Base-by-base conservation (phyloP, 225 moss, liverwort and hornwort genomes). In the Straminergon stramineum region DNA sequence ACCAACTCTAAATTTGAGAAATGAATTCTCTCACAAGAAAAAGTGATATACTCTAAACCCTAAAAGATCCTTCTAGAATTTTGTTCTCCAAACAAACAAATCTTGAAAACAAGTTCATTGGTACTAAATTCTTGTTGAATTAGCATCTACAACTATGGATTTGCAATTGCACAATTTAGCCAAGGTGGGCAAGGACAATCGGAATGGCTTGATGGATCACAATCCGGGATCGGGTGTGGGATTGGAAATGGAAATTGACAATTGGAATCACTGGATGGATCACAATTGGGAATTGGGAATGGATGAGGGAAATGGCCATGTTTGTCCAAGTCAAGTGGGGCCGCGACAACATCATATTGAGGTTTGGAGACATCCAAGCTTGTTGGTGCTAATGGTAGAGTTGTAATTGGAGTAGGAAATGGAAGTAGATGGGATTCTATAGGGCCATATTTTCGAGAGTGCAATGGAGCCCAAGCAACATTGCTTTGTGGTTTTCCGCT, bases 171-270 rank as follows among this genome's bases (percentile, higher is more conserved):
- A 37, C 51, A 56, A 37, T 79, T 37, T 6, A 15, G 6, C 79
- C 26, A 37, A 24, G 37, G 37, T 15, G 4, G 15, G 4, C 37
- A 56, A 56, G 16, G 24, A 79, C 37, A 79, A 56, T 79, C 1
- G 0, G 2, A 24, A 56, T 79, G 2, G 0, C 24, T 79, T 16
- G 10, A 15, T 79, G 56, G 16, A 26, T 56, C 16, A 56, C 79
- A 79, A 79, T 79, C 6, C 0, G 2, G 5, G 3, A 37, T 55
- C 1, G 22, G 8, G 0, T 35, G 53, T 0, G 2, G 22, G 2
- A 13, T 21, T 1, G 2, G 3, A 55, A 31, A 17, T 31, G 18
- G 31, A 18, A 75, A 32, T 31, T 19, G 7, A 48, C 20, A 52
- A 52, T 32, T 5, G 5, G 19, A 32, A 13, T 32, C 32, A 34